Base-by-base conservation (phyloP, 805 yeast species). In the Starmerella davenportii region DNA sequence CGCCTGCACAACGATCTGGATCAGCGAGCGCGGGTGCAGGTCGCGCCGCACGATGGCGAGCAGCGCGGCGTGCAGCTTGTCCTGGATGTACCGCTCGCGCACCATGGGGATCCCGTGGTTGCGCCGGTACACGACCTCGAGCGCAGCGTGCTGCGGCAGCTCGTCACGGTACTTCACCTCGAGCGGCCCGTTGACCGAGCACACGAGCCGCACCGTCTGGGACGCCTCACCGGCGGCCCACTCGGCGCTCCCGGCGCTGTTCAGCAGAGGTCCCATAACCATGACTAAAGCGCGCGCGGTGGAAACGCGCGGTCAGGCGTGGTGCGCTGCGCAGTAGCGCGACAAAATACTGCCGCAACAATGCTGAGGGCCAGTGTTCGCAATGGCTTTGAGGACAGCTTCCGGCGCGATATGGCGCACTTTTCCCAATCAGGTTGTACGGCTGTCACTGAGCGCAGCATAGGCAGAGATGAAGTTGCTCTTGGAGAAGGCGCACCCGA, bases 181-280 rank as follows among this genome's bases (percentile, higher is more conserved):
- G 23, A 87, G 68, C 0, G 98, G 98, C 0, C 98, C 98, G 1
- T 85, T 69, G 1, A 87, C 85, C 0, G 94, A 74, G 32, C 76
- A 72, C 2, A 85, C 58, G 3, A 46, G 25, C 21, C 39, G 18
- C 4, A 45, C 35, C 4, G 36, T 34, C 24, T 31, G 39, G 8
- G 38, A 39, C 5, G 38, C 68, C 71, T n/a, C 60, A 54, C 59
- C 41, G 5, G 33, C 24, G 9, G n/a, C 53, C 40, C 74, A 62
- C 19, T 68, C 68, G 1, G 87, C 74, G 1, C 93, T 79, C 1
- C 95, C 95, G 55, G 82, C 94, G 2, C 76, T 87, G 44, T 72
- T 68, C 39, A 61, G 59, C 35, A 81, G 28, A n/a, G 47, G 49
- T 5, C 45, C 49, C 34, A 30, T 37, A n/a, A n/a, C n/a, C n/a